Evolutionary conservation across 2,329 filamentous ascomycete species (phyloP), one percentile per base, ranked within the genome.

Genomic region (Fusarium concolor): DNA sequence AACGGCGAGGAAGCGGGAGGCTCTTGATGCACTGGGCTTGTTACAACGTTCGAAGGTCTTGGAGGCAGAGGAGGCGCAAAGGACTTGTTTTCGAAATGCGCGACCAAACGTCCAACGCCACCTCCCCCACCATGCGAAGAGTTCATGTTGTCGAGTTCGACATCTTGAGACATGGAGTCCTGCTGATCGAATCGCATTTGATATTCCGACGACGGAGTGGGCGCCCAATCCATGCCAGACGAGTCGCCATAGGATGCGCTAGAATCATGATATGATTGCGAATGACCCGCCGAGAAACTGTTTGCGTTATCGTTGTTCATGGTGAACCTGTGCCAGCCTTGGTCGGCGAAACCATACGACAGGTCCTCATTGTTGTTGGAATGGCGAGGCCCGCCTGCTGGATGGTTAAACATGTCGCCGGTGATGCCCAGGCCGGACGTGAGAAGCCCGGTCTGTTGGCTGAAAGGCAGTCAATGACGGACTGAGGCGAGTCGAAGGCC

Each of bases 51-150:
- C 37, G 72, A 75, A 31, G 77, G 77, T 54, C 79, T 74, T 9
- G 78, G 75, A 45, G 79, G 79, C 3, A 80, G 74, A 38, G 78
- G 76, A 38, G 76, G 79, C 38, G 74, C 74, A 68, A 75, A 78
- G 45, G 70, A 76, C 56, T 79, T 80, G 57, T 77, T 80, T 53
- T 82, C 80, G 68, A 82, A 82, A 49, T 80, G 79, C 47, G 79
- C 78, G 57, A 81, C 77, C 45, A 82, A 65, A 44, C 78, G 78
- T 44, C 79, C 76, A 49, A 81, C 79, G 38, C 77, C 75, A 33
- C 73, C 67, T 24, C 72, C 70, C 28, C 70, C 70, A 37, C 46
- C 63, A 28, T 76, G 75, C 31, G 62, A 41, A n/a, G 73, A 43
- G 42, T 47, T 65, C 56, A 77, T 69, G 22, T 68, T 64, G 35